phyloP scores from a whole-genome alignment of 1,284 basidiomycete genomes.

The Clitocybe nebularis region DNA sequence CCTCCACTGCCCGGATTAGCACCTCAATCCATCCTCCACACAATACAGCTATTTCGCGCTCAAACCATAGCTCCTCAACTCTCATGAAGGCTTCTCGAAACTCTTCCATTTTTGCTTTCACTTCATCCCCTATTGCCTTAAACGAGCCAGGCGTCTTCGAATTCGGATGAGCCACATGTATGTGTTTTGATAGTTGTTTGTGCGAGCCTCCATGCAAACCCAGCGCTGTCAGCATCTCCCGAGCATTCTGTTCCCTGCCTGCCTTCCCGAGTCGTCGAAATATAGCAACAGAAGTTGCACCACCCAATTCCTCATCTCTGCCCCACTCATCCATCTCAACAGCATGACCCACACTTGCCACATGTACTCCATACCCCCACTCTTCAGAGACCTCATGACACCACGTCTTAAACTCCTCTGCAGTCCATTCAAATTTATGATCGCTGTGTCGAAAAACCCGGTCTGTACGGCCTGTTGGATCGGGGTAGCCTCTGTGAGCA shows the following conservation, averaged over 20 bases:
- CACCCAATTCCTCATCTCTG: slow-evolving; percentile 59
- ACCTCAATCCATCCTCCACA: slow-evolving; percentile 72
- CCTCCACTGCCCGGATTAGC: slow-evolving; percentile 47
- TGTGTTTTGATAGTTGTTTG: slow-evolving; percentile 46
- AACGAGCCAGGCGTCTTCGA: slow-evolving; percentile 39
- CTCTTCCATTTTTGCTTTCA: slow-evolving; percentile 51
- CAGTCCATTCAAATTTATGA: slow-evolving; percentile 94
- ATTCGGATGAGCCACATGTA: slow-evolving; percentile 47
- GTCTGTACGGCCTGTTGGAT: slow-evolving; percentile 73
- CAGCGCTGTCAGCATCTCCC: slow-evolving; percentile 27
- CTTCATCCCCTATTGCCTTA: slow-evolving; percentile 45
- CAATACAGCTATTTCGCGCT: slow-evolving; percentile 47
- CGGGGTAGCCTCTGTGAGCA: slow-evolving; percentile 57
- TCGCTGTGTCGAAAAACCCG: slow-evolving; percentile 78
- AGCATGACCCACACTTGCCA: slow-evolving; percentile 53
- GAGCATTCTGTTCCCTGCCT: slow-evolving; percentile 33
- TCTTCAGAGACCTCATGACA: slow-evolving; percentile 56
- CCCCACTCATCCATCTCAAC: slow-evolving; percentile 62
- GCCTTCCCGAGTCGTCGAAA: slow-evolving; percentile 52
- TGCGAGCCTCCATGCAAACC: slow-evolving; percentile 34
- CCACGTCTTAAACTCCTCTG: slow-evolving; percentile 75
- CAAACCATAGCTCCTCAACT: slow-evolving; percentile 70
- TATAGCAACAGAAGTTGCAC: slow-evolving; percentile 70
- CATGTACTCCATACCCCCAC: slow-evolving; percentile 72
- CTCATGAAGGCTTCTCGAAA: slow-evolving; percentile 47